Evolutionary conservation across 1,139 yeast genomes (phyloP), one percentile per base, ranked within the genome.

Genomic region (Taphrina betulina): DNA sequence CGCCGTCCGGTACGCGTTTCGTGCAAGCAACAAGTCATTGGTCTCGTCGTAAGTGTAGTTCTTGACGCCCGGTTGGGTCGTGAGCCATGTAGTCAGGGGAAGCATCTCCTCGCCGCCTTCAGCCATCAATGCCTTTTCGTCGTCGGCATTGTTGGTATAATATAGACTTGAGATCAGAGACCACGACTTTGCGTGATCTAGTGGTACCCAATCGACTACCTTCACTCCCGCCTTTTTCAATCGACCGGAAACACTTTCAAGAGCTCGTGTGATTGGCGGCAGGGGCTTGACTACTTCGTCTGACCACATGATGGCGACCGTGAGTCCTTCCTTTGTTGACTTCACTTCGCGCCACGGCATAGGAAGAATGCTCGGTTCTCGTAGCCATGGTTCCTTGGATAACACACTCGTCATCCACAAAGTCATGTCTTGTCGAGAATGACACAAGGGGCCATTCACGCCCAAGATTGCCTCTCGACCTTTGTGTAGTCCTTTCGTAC

Each of bases 361-460:
- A 26, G 76, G 74, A 12, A 76, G 63, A 31, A 73, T 66, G 57
- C 74, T 73, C 8, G 78, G 78, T 64, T 82, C 86, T 5, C 67
- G 60, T 20, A 69, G 68, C 85, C 86, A 81, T 8, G 84, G 82
- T 62, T 78, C 69, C 23, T 74, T 71, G 56, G 77, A 75, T 45
- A 83, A 71, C 58, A 80, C 72, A 12, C 71, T 61, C 60, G 78
- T 75, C 75, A 81, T 77, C 68, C 81, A 76, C 41, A 75, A 72
- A 29, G 80, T 80, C 60, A 82, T 66, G 63, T 81, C 87, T 12
- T 77, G 79, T 24, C 83, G 67, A 8, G 77, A 69, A 60, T 78
- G 66, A 19, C 76, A 71, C 61, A 76, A 63, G 5, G 80, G 80
- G 0, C 81, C 80, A 50, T 75, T 68, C 5, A 73, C 78, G 1